A percentile compares a stretch with the other conserved stretches of the same genome.
Evolutionary conservation across 2,329 filamentous ascomycete genomes (phyloP).

Genomic region (Exophiala viscosa): DNA sequence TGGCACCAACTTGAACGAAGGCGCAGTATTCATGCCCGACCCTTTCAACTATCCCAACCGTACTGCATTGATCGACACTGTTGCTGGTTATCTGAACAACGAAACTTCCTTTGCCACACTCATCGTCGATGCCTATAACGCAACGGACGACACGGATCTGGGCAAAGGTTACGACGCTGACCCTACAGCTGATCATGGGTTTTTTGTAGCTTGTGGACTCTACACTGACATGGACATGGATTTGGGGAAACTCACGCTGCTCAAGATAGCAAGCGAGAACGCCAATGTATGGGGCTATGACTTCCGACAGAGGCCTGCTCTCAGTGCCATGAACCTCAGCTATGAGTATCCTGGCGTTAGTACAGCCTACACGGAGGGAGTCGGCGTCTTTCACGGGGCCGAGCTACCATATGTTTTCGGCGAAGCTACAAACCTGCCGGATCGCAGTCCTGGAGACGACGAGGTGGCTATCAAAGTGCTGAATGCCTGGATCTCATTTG

Average conservation of each 20-base stretch:
- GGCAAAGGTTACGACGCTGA: neutral
- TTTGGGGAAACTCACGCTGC: neutral
- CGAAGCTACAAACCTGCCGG: neutral
- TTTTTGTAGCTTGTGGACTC: neutral
- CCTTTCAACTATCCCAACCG: neutral
- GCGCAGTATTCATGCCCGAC: neutral
- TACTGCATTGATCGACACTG: neutral
- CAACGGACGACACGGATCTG: neutral
- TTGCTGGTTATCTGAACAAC: neutral
- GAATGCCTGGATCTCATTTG: neutral
- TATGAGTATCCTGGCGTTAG: neutral
- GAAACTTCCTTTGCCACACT: neutral
- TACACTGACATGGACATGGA: neutral
- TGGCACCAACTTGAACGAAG: neutral
- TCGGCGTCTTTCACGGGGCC: neutral
- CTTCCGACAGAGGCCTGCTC: neutral
- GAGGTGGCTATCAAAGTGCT: neutral
- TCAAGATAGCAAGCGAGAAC: neutral
- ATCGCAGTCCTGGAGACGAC: neutral
- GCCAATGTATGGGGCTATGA: neutral
- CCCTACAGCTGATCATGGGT: neutral
- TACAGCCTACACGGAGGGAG: neutral
- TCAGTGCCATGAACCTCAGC: neutral
- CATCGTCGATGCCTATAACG: neutral
- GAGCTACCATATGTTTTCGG: neutral